Evolutionary conservation across 225 moss, liverwort and hornwort species (phyloP).

Genomic region (Marchantia polymorpha): DNA sequence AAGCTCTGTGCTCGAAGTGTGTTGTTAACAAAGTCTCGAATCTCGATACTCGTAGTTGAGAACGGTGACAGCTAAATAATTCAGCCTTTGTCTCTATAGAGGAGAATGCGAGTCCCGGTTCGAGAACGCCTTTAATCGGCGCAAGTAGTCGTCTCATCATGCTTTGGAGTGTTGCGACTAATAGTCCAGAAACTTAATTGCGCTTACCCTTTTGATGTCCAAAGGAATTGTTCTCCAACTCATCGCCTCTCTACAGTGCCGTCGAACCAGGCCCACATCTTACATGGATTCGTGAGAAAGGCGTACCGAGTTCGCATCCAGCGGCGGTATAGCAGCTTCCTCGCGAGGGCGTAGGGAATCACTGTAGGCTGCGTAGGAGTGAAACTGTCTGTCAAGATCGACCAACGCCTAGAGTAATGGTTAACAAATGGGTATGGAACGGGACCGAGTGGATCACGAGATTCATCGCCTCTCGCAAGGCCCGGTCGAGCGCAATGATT

Average conservation of each 20-base stretch:
- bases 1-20: background rate
- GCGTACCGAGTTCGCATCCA: background rate
- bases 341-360: background rate
- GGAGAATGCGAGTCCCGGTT: background rate
- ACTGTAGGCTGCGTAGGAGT: background rate
- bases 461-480: background rate
- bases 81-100: background rate
- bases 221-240: constrained; percentile 3
- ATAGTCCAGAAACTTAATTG: background rate
- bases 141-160: constrained; percentile 5
- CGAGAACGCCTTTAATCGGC: background rate
- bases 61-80: background rate
- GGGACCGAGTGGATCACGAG: constrained; percentile 7
- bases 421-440: background rate
- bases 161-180: background rate
- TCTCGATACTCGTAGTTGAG: background rate
- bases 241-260: constrained; percentile 2
- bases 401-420: background rate
- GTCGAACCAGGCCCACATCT: background rate
- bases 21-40: background rate
- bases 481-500: constrained; percentile 5
- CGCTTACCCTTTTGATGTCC: background rate
- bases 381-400: background rate
- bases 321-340: background rate
- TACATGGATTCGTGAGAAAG: background rate